Conservation (phyloP, 2,329 filamentous ascomycete genomes). For the Aureobasidium sp. region DNA sequence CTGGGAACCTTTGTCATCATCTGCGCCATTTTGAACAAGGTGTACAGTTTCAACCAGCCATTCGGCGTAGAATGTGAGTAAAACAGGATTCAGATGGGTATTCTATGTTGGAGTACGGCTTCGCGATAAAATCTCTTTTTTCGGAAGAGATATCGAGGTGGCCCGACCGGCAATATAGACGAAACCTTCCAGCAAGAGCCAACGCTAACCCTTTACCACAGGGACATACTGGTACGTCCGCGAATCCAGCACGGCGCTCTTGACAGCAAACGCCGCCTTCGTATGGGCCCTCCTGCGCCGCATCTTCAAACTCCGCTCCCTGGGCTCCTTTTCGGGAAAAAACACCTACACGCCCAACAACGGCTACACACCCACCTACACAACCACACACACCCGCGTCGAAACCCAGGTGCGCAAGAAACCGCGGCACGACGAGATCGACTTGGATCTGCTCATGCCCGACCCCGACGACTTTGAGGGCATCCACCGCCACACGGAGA, state of each 20-base stretch:
- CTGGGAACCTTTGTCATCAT: slow-evolving; percentile 50
- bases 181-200: not conserved
- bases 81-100: too few relatives aligned
- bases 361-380: slow-evolving; percentile 3
- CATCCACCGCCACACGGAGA: slow-evolving; percentile 7
- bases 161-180: too few relatives aligned
- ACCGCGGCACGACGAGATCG: not conserved
- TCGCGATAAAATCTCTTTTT: too few relatives aligned
- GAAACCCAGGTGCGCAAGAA: not conserved
- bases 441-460: slow-evolving; percentile 5
- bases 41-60: slow-evolving; percentile 31
- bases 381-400: not conserved
- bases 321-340: slow-evolving; percentile 3
- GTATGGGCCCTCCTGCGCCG: slow-evolving; percentile 38
- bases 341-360: not conserved
- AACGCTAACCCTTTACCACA: not conserved
- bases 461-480: slow-evolving; percentile 7
- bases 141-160: too few relatives aligned
- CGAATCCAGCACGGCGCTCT: slow-evolving; percentile 50
- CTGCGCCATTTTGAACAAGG: slow-evolving; percentile 51
- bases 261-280: slow-evolving; percentile 53
- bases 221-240: slow-evolving; percentile 53
- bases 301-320: slow-evolving; percentile 13
- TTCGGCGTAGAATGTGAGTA: not conserved
- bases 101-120: not conserved